A percentile compares a stretch with the other conserved stretches of the same genome.
Conservation (phyloP, 441 rosid genomes). For the Pelargonium australe region DNA sequence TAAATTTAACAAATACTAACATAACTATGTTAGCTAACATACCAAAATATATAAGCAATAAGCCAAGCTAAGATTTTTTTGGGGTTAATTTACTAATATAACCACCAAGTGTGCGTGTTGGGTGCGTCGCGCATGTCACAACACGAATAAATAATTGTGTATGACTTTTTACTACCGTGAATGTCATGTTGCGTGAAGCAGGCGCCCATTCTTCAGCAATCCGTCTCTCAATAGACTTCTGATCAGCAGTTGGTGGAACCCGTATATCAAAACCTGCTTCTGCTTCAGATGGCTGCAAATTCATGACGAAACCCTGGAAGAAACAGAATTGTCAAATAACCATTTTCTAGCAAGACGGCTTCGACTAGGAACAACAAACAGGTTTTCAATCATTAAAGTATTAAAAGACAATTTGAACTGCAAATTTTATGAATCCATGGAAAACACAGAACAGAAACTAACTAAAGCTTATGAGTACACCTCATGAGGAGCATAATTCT, state of each 20-base stretch:
- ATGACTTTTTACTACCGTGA: slow-evolving; percentile 42
- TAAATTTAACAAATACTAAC: too few species aligned
- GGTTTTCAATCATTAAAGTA: neutral
- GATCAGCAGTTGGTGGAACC: slow-evolving; percentile 64
- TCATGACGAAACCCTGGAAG: slow-evolving; percentile 87
- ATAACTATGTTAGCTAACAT: too few species aligned
- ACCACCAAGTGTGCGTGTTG: too few species aligned
- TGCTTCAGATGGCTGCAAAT: slow-evolving; percentile 94
- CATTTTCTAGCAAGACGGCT: neutral
- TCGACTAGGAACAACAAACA: neutral
- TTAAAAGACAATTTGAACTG: too few species aligned
- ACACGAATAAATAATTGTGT: too few species aligned
- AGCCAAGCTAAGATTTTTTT: too few species aligned
- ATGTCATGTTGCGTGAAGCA: slow-evolving; percentile 75
- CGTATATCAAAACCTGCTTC: slow-evolving; percentile 95
- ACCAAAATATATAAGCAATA: too few species aligned
- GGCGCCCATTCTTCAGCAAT: slow-evolving; percentile 98
- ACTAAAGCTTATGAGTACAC: too few species aligned
- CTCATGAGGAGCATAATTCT: neutral
- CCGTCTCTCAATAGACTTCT: slow-evolving; percentile 66
- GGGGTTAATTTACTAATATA: too few species aligned
- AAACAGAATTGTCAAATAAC: slow-evolving; percentile 11
- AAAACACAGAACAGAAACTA: too few species aligned
- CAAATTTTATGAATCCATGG: too few species aligned
- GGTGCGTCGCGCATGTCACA: too few species aligned